phyloP scores from a whole-genome alignment of 1,139 yeast species.

The Wickerhamomyces sp. region DNA sequence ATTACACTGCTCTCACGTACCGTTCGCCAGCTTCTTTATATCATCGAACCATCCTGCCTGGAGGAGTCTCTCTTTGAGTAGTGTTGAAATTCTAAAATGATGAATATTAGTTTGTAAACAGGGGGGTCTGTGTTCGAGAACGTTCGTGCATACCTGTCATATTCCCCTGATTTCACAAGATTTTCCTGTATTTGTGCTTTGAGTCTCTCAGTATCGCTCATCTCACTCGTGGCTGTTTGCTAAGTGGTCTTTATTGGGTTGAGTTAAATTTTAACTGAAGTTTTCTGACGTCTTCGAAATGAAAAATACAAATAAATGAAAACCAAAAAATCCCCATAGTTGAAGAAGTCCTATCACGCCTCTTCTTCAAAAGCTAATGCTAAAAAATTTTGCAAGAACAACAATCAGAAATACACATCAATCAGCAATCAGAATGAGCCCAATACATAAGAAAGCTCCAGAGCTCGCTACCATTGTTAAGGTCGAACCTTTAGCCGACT shows the following conservation, averaged over 20 bases:
- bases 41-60: conserved; percentile 88
- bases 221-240: no score
- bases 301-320: no score
- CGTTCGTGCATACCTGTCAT: conserved; percentile 41
- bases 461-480: conserved; percentile 33
- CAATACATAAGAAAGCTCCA: conserved; percentile 24
- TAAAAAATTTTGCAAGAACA: neutral
- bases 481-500: conserved; percentile 27
- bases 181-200: conserved; percentile 64
- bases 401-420: neutral
- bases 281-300: no score
- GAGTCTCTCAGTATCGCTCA: conserved; percentile 33
- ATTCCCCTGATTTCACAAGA: conserved; percentile 73
- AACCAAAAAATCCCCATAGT: no score
- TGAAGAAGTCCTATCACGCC: neutral
- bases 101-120: conserved; percentile 13
- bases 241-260: no score
- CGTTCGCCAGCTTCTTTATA: conserved; percentile 53
- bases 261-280: no score
- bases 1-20: conserved; percentile 25
- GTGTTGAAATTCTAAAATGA: conserved; percentile 41
- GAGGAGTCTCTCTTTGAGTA: conserved; percentile 57
- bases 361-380: no score
- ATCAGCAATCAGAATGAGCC: neutral
- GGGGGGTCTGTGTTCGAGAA: neutral